Conservation (phyloP, 2,329 filamentous ascomycete species). For the Zalaria obscura region DNA sequence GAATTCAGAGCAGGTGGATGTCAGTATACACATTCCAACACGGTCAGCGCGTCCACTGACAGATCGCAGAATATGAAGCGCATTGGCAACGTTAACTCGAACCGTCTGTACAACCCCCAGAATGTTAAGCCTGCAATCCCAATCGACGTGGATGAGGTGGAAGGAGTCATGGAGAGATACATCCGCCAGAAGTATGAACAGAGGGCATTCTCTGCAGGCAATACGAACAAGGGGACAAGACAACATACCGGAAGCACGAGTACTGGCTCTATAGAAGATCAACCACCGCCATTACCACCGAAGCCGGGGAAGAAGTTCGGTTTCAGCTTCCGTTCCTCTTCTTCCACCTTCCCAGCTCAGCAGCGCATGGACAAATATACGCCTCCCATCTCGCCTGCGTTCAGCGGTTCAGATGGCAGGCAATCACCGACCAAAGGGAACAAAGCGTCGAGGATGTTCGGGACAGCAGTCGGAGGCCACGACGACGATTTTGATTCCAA, state of each 20-base stretch:
- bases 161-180: slow-evolving; percentile 88
- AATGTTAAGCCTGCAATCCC: slow-evolving; percentile 73
- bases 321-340: slow-evolving; percentile 52
- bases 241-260: slow-evolving; percentile 43
- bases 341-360: slow-evolving; percentile 53
- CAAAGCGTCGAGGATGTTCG: slow-evolving; percentile 54
- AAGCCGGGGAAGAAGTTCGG: slow-evolving; percentile 48
- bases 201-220: slow-evolving; percentile 30
- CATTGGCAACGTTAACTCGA: slow-evolving; percentile 73
- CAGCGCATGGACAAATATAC: slow-evolving; percentile 29
- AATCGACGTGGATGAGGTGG: slow-evolving; percentile 80
- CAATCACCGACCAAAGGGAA: slow-evolving; percentile 25
- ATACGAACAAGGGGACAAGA: slow-evolving; percentile 20
- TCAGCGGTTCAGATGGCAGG: slow-evolving; percentile 11
- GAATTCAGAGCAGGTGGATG: slow-evolving; percentile 91
- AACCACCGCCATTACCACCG: slow-evolving; percentile 43
- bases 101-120: slow-evolving; percentile 78
- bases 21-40: slow-evolving; percentile 31
- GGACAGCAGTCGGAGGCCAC: slow-evolving; percentile 45
- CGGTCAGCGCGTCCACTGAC: background rate
- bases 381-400: slow-evolving; percentile 19
- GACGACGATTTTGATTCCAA: slow-evolving; percentile 57
- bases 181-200: slow-evolving; percentile 89
- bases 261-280: slow-evolving; percentile 35
- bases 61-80: slow-evolving; percentile 72